These are phyloP conservation scores for Fusarium buxicola DNA, from an alignment of 2,329 filamentous ascomycete genomes.

Conservation along the genomic window DNA sequence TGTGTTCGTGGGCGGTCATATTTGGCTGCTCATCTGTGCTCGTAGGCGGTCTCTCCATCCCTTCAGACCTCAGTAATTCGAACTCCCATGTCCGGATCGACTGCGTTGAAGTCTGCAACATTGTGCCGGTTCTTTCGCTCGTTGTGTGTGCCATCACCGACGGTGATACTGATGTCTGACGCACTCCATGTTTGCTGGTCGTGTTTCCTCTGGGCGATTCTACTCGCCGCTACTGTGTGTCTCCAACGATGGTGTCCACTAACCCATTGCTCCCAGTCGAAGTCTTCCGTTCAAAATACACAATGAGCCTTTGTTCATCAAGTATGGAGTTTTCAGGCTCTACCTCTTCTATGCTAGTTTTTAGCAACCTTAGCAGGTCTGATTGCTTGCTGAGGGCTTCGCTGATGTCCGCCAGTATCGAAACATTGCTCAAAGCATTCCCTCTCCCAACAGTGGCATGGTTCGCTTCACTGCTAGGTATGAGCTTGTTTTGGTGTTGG, in stretches of 20 bases:
- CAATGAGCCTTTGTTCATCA: slow-evolving; percentile 75
- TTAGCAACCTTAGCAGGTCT: too few species aligned
- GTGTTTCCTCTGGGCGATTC: slow-evolving; percentile 68
- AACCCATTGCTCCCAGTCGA: slow-evolving; percentile 76
- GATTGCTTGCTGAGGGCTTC: too few species aligned
- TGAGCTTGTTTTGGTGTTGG: slow-evolving; percentile 73
- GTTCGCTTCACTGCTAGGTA: slow-evolving; percentile 74
- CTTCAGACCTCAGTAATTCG: slow-evolving; percentile 47
- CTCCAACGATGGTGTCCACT: slow-evolving; percentile 76
- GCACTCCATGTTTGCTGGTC: slow-evolving; percentile 75
- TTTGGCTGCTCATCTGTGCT: slow-evolving; percentile 74
- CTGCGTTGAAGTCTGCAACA: slow-evolving; percentile 71
- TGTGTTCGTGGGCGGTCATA: slow-evolving; percentile 67
- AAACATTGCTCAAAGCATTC: slow-evolving; percentile 66
- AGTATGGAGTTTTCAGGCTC: slow-evolving; percentile 75
- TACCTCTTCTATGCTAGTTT: slow-evolving; percentile 77
- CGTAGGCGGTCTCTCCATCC: slow-evolving; percentile 56
- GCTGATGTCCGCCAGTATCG: too few species aligned
- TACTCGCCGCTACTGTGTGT: slow-evolving; percentile 72
- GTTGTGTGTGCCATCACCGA: slow-evolving; percentile 82
- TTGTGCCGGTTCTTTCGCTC: slow-evolving; percentile 73
- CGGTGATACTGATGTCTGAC: slow-evolving; percentile 74
- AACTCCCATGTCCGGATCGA: slow-evolving; percentile 66
- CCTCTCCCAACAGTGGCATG: slow-evolving; percentile 75
- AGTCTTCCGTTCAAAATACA: slow-evolving; percentile 75